A percentile compares a stretch with the other conserved stretches of the same genome.
phyloP scores from a whole-genome alignment of 495 filamentous ascomycete species.

The Daldinia vernicosa region DNA sequence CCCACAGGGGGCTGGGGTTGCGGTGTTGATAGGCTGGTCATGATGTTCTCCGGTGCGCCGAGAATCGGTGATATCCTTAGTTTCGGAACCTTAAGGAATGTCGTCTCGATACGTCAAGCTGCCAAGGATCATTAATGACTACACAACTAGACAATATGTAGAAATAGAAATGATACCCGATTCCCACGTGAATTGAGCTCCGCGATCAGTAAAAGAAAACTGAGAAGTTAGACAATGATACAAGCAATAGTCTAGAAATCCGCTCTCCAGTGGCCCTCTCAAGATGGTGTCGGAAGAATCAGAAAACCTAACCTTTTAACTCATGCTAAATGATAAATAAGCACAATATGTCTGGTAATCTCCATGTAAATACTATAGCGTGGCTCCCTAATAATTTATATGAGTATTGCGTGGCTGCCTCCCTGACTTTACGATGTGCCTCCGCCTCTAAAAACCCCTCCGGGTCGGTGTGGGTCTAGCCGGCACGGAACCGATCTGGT shows the following conservation, averaged over 20 bases:
- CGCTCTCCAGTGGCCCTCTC: too few relatives aligned
- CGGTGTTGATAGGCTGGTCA: slow-evolving; percentile 86
- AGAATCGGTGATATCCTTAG: slow-evolving; percentile 84
- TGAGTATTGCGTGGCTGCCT: background rate
- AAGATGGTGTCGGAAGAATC: too few relatives aligned
- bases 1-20: slow-evolving; percentile 97
- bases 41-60: slow-evolving; percentile 80
- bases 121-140: slow-evolving; percentile 21
- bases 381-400: background rate
- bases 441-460: background rate
- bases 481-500: background rate
- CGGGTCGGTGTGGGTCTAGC: slow-evolving; percentile 3
- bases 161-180: background rate
- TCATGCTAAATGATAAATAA: too few relatives aligned
- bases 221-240: too few relatives aligned
- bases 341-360: too few relatives aligned
- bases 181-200: too few relatives aligned
- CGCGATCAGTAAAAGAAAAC: too few relatives aligned
- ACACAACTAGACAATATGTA: background rate
- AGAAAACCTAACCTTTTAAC: too few relatives aligned
- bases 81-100: slow-evolving; percentile 86
- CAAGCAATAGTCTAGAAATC: too few relatives aligned
- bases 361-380: background rate
- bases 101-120: slow-evolving; percentile 52
- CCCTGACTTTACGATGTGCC: background rate